These are phyloP conservation scores for Casuarina cunninghamiana DNA, from an alignment of 306 rosid species.

Conservation along the genomic window DNA sequence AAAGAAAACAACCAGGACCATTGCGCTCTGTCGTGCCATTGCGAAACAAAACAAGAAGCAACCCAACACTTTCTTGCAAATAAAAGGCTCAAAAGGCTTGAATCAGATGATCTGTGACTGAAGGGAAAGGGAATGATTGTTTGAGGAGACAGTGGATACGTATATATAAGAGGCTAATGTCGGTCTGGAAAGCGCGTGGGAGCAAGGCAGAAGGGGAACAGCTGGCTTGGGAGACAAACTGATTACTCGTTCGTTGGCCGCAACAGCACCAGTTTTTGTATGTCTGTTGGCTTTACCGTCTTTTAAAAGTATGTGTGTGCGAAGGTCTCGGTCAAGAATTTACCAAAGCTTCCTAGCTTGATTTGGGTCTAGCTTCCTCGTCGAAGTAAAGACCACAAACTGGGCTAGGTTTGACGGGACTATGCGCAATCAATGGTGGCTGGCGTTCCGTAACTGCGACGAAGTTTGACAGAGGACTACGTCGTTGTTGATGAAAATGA, in stretches of 20 bases:
- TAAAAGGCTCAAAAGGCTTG: background rate
- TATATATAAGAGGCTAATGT: background rate
- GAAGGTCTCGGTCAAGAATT: background rate
- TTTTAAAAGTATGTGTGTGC: background rate
- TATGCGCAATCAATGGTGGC: too few relatives aligned
- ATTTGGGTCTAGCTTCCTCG: background rate
- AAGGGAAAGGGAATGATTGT: background rate
- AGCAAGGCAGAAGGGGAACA: slow-evolving; percentile 12
- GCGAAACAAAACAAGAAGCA: background rate
- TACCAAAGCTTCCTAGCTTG: too few relatives aligned
- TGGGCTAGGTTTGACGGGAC: too few relatives aligned
- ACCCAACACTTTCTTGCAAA: background rate
- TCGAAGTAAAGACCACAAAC: background rate
- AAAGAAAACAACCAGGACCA: slow-evolving; percentile 18
- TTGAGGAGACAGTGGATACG: background rate
- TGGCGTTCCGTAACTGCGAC: too few relatives aligned
- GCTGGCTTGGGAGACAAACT: slow-evolving; percentile 15
- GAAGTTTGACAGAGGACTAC: too few relatives aligned
- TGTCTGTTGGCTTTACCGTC: too few relatives aligned
- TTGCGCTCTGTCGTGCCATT: slow-evolving; percentile 33
- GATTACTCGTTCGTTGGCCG: background rate
- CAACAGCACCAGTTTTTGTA: too few relatives aligned
- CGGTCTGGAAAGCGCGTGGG: slow-evolving; percentile 10
- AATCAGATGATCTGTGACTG: background rate
- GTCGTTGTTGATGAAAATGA: too few relatives aligned